Base-by-base conservation (phyloP, 148 eudicot species). In the Heliosperma pusillum region DNA sequence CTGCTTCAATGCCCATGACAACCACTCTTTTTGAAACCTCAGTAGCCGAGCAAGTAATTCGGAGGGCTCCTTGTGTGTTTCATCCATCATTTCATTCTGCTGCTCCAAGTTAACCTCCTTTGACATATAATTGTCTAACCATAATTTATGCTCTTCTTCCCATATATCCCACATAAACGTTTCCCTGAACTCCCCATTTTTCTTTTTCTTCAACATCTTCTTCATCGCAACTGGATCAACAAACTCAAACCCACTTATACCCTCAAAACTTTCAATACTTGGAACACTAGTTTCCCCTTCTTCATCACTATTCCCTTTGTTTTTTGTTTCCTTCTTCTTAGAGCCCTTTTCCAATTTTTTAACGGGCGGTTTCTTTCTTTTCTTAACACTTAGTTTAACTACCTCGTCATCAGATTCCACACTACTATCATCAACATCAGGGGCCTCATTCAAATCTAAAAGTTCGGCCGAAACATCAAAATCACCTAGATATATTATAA, bases 21-120 rank as follows among this genome's bases (percentile, higher is more conserved):
- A 81, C 99, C 99, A 90, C 82, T 96, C 99, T 78, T 88, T 96
- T 80, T 96, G 99, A 84, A 88, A 96, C 82, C 99, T 88, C 79
- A 92, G 80, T 63, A 96, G 79, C 26, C 86, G 90, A 75, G 89
- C 79, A 72, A 81, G 78, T 77, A 96, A 79, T 74, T 89, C 91
- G 6, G 88, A 71, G 21, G 97, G 88, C 36, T 91, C 80, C 80
- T 89, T 91, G 44, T 53, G 78, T 45, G 83, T 82, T 87, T 96
- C 94, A 72, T 82, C 58, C 42, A 77, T 66, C 59, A 81, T 59
- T 45, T 85, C 88, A 77, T 82, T 86, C 77, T 77, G 84, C 77
- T 85, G 80, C 33, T 81, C 87, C 74, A 88, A 61, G 69, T 89
- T 84, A 76, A 67, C 12, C 63, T 89, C 90, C 57, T 68, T 61